These are phyloP conservation scores for Phylloporus sp. DNA, from an alignment of 768 basidiomycete genomes.

Conservation along the genomic window DNA sequence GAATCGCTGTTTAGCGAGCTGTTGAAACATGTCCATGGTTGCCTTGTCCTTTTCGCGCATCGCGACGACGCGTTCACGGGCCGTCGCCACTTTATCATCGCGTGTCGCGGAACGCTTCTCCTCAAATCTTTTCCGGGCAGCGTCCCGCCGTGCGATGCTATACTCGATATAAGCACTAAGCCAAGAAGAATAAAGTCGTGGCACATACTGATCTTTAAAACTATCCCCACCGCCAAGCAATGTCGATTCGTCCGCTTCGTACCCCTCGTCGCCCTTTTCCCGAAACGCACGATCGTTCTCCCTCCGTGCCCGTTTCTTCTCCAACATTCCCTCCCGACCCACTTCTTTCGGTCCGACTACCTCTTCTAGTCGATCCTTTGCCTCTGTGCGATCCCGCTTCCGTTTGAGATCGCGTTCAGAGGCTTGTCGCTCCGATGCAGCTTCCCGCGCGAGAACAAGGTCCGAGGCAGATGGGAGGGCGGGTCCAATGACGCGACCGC, in stretches of 20 bases:
- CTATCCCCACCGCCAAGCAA: slow-evolving; percentile 81
- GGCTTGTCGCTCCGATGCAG: slow-evolving; percentile 44
- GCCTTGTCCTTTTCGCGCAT: slow-evolving; percentile 79
- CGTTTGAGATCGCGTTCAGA: slow-evolving; percentile 55
- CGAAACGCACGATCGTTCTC: slow-evolving; percentile 68
- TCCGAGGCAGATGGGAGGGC: slow-evolving; percentile 66
- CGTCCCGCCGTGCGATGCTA: slow-evolving; percentile 74
- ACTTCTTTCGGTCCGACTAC: slow-evolving; percentile 74
- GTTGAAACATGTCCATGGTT: slow-evolving; percentile 96
- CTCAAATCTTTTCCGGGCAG: slow-evolving; percentile 56
- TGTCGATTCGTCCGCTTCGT: slow-evolving; percentile 73
- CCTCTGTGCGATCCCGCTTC: slow-evolving; percentile 62
- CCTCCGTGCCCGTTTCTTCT: slow-evolving; percentile 75
- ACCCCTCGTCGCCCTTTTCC: slow-evolving; percentile 67
- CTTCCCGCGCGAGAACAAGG: slow-evolving; percentile 64
- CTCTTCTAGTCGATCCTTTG: slow-evolving; percentile 69
- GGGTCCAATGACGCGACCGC: slow-evolving; percentile 55
- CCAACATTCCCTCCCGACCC: slow-evolving; percentile 79
- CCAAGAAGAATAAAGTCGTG: neutral
- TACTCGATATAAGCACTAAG: slow-evolving; percentile 6
- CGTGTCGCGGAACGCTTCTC: slow-evolving; percentile 39
- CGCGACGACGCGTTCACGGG: slow-evolving; percentile 57
- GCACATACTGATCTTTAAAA: slow-evolving; percentile 68
- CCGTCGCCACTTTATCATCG: slow-evolving; percentile 47
- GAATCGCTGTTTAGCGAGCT: slow-evolving; percentile 82